phyloP scores from a whole-genome alignment of 2,329 filamentous ascomycete species.

The Pyrenophora graminea region DNA sequence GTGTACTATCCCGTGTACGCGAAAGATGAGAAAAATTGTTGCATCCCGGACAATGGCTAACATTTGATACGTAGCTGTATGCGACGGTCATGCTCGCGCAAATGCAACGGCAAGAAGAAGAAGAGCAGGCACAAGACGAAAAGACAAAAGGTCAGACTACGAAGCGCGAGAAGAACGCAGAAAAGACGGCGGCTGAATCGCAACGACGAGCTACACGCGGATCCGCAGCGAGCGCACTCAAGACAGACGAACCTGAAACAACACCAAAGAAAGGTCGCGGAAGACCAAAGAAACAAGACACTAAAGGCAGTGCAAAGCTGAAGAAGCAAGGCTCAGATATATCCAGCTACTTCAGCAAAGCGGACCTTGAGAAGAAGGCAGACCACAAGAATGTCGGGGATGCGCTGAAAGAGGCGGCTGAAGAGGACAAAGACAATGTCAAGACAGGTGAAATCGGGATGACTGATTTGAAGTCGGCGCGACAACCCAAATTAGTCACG shows the following conservation, averaged over 20 bases:
- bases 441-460: constrained; percentile 65
- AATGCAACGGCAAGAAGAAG: constrained; percentile 58
- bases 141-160: constrained; percentile 51
- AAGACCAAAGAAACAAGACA: constrained; percentile 46
- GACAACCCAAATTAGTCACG: constrained; percentile 82
- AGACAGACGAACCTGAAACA: constrained; percentile 26
- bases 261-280: constrained; percentile 38
- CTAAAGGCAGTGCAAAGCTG: constrained; percentile 41
- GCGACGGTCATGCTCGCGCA: constrained; percentile 58
- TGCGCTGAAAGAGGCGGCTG: constrained; percentile 61
- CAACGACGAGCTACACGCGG: constrained; percentile 54
- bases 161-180: constrained; percentile 54
- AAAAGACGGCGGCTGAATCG: constrained; percentile 51
- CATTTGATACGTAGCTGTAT: constrained; percentile 44
- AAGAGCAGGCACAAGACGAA: constrained; percentile 52
- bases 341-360: constrained; percentile 64
- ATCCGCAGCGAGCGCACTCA: constrained; percentile 24
- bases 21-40: no score
- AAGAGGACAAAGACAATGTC: constrained; percentile 61
- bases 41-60: constrained; percentile 3
- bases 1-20: no score
- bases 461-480: constrained; percentile 75
- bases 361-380: constrained; percentile 58
- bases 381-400: constrained; percentile 60
- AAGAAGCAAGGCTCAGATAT: constrained; percentile 55